Conservation (phyloP, 2,329 filamentous ascomycete species). For the Fonsecaea monophora region DNA sequence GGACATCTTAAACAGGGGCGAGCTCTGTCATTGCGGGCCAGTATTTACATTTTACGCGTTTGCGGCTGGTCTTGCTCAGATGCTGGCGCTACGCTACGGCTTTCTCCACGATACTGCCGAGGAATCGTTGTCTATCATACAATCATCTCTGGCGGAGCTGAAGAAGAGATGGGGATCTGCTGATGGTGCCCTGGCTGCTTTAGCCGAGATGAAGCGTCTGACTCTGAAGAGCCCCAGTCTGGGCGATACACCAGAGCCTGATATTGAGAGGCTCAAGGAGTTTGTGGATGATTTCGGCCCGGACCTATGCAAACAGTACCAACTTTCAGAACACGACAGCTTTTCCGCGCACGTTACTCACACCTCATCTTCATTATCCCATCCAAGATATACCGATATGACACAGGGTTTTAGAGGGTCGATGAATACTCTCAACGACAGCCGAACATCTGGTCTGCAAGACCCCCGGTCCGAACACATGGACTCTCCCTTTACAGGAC, state of each 20-base stretch:
- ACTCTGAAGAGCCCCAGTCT: conserved; percentile 3
- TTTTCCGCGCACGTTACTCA: background rate
- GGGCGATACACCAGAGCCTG: conserved; percentile 3
- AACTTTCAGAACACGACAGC: conserved; percentile 6
- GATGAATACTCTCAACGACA: background rate
- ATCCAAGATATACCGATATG: background rate
- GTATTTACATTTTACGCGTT: conserved; percentile 27
- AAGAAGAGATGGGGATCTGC: conserved; percentile 26
- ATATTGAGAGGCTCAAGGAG: conserved; percentile 2
- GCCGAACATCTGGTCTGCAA: background rate
- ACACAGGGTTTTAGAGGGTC: background rate
- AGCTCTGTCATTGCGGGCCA: conserved; percentile 37
- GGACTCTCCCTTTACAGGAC: background rate
- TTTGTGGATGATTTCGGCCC: conserved; percentile 28
- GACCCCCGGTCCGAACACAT: background rate
- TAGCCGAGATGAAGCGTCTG: conserved; percentile 23
- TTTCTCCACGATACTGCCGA: background rate
- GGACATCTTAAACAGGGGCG: conserved; percentile 51
- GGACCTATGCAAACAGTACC: conserved; percentile 20
- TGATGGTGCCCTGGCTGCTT: conserved; percentile 11
- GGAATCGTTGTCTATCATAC: conserved; percentile 25
- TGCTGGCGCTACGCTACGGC: conserved; percentile 10
- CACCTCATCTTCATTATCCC: background rate
- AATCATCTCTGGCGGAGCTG: conserved; percentile 13
- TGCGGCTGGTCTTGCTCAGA: conserved; percentile 25